A percentile compares a stretch with the other conserved stretches of the same genome.
phyloP scores from a whole-genome alignment of 495 filamentous ascomycete genomes.

The Poronia punctata region DNA sequence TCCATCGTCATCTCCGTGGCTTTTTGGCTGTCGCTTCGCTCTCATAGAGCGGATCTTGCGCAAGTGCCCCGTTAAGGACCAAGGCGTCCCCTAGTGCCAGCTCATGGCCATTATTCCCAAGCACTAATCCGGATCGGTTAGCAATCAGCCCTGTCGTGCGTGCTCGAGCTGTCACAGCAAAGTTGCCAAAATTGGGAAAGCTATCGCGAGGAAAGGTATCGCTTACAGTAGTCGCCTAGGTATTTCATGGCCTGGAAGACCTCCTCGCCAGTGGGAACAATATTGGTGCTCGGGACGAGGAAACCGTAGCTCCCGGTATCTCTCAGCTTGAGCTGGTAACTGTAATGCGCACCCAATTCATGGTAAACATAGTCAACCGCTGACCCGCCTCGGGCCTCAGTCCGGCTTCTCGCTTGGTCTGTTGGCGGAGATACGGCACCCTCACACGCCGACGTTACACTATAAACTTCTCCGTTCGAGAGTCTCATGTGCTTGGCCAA shows the following conservation, averaged over 20 bases:
- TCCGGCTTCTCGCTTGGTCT: constrained; percentile 29
- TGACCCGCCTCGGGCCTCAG: constrained; percentile 68
- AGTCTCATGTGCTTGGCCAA: constrained; percentile 84
- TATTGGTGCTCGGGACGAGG: constrained; percentile 77
- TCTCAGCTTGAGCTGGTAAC: constrained; percentile 90
- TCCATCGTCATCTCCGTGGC: constrained; percentile 16
- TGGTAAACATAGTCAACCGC: constrained; percentile 97
- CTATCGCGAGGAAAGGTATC: constrained; percentile 22
- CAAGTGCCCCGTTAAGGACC: neutral
- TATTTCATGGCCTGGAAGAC: constrained; percentile 73
- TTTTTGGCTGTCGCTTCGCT: constrained; percentile 8
- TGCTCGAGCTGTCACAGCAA: neutral
- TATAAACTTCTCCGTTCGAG: constrained; percentile 67
- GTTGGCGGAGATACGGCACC: constrained; percentile 50
- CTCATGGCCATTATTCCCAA: constrained; percentile 56
- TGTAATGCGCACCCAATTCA: constrained; percentile 69
- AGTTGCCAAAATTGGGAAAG: neutral
- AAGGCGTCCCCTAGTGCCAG: constrained; percentile 11
- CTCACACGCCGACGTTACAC: constrained; percentile 81
- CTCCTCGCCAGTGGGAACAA: constrained; percentile 85
- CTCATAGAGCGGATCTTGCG: constrained; percentile 3
- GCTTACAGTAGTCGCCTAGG: constrained; percentile 58
- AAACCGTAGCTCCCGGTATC: constrained; percentile 96
- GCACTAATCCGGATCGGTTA: constrained; percentile 9
- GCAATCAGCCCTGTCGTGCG: neutral